A percentile compares a stretch with the other conserved stretches of the same genome.
Evolutionary conservation across 1,139 yeast genomes (phyloP).

Genomic region (Yamadazyma triangularis): DNA sequence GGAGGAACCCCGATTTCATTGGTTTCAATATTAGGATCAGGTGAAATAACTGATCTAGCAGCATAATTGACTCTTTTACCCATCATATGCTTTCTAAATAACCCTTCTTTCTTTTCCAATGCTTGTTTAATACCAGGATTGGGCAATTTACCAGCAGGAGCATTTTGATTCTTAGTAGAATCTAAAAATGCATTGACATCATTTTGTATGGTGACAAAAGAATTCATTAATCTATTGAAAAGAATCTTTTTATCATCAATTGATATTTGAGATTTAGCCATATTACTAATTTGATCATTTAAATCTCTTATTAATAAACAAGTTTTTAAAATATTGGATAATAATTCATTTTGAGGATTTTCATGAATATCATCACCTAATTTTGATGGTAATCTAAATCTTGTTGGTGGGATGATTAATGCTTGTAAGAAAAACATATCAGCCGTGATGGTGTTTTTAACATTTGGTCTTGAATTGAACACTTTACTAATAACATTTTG

Average conservation of each 20-base stretch:
- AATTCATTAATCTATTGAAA: conserved; percentile 89
- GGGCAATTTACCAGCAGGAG: conserved; percentile 66
- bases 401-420: conserved; percentile 90
- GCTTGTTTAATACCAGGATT: conserved; percentile 97
- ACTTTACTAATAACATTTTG: conserved; percentile 53
- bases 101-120: conserved; percentile 96
- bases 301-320: conserved; percentile 81
- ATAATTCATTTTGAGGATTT: conserved; percentile 84
- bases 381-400: conserved; percentile 95
- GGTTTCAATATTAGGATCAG: conserved; percentile 97
- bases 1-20: conserved; percentile 99
- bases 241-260: conserved; percentile 64
- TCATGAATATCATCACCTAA: conserved; percentile 96
- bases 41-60: conserved; percentile 98
- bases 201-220: conserved; percentile 90
- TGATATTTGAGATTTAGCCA: conserved; percentile 60
- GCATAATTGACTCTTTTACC: conserved; percentile 99
- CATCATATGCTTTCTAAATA: conserved; percentile 99
- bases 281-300: conserved; percentile 66
- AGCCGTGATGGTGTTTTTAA: conserved; percentile 52
- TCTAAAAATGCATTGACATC: conserved; percentile 94
- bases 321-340: conserved; percentile 76
- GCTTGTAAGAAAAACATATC: conserved; percentile 89
- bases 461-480: conserved; percentile 74
- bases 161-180: conserved; percentile 78